These are phyloP conservation scores for Didymella keratinophila DNA, from an alignment of 2,329 filamentous ascomycete genomes.

Conservation along the genomic window DNA sequence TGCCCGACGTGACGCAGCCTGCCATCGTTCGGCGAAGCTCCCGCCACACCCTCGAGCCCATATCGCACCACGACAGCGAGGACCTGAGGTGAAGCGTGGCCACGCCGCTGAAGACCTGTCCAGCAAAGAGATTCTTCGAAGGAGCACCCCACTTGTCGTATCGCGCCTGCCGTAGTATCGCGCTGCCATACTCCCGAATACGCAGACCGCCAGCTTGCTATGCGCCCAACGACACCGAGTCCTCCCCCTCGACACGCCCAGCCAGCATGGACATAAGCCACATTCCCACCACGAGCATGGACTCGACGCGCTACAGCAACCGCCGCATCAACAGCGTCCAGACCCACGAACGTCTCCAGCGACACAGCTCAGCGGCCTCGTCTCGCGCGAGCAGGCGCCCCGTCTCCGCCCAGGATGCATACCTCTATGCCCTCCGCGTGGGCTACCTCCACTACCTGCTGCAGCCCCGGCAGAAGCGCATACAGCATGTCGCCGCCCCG, in stretches of 20 bases:
- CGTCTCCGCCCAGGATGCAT: conserved; percentile 75
- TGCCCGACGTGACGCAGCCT: conserved; percentile 22
- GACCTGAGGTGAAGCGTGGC: conserved; percentile 5
- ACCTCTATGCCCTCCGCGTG: conserved; percentile 86
- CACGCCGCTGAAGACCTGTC: neutral
- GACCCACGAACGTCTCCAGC: conserved; percentile 51
- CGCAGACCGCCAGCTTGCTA: conserved; percentile 27
- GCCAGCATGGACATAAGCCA: conserved; percentile 3
- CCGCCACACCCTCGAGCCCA: conserved; percentile 14
- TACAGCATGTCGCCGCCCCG: conserved; percentile 77
- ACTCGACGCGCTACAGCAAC: conserved; percentile 42
- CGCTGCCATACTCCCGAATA: conserved; percentile 10
- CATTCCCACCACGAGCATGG: conserved; percentile 33
- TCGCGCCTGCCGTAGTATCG: conserved; percentile 7
- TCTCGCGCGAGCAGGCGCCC: conserved; percentile 45
- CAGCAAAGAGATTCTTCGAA: too few species aligned
- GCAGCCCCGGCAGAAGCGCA: conserved; percentile 86
- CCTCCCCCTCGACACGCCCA: conserved; percentile 7
- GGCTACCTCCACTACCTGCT: conserved; percentile 93
- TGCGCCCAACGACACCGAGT: conserved; percentile 34
- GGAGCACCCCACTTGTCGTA: conserved; percentile 30
- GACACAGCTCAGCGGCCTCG: conserved; percentile 42
- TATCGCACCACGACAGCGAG: conserved; percentile 1
- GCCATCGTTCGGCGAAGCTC: conserved; percentile 10
- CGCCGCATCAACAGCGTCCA: conserved; percentile 55